phyloP scores from a whole-genome alignment of 164 flowering plant species.

The Paratinospora sagittata region DNA sequence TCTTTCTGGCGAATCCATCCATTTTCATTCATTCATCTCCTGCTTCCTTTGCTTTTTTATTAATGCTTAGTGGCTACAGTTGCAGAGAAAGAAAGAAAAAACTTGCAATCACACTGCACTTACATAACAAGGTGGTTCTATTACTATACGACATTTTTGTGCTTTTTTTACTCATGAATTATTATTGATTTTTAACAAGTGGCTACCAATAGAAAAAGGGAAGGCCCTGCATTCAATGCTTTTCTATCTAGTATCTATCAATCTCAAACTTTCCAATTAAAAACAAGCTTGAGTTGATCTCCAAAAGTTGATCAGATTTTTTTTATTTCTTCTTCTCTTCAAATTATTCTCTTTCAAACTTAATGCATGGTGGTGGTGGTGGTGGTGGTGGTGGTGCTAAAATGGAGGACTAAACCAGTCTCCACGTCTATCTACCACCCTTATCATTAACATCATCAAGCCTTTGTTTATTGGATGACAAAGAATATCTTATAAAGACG shows the following conservation, averaged over 20 bases:
- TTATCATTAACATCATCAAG: too few species aligned
- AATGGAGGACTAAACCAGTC: too few species aligned
- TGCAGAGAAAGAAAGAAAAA: not conserved
- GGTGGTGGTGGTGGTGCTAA: too few species aligned
- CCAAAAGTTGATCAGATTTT: too few species aligned
- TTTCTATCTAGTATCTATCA: too few species aligned
- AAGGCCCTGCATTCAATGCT: too few species aligned
- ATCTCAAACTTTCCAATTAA: too few species aligned
- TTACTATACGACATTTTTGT: not conserved
- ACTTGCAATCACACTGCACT: not conserved
- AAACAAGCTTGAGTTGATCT: too few species aligned
- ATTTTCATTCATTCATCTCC: not conserved
- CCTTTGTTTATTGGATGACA: not conserved
- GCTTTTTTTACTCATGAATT: not conserved
- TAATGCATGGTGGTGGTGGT: too few species aligned
- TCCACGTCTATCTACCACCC: too few species aligned
- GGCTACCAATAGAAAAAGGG: not conserved
- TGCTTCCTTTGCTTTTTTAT: slow-evolving; percentile 11
- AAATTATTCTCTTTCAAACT: too few species aligned
- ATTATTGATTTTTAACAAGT: not conserved
- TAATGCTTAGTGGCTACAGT: slow-evolving; percentile 11
- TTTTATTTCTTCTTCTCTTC: too few species aligned
- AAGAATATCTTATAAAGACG: not conserved
- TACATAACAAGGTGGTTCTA: not conserved
- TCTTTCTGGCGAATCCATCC: slow-evolving; percentile 12